Evolutionary conservation across 495 filamentous ascomycete species (phyloP).

Genomic region (Podospora conica): DNA sequence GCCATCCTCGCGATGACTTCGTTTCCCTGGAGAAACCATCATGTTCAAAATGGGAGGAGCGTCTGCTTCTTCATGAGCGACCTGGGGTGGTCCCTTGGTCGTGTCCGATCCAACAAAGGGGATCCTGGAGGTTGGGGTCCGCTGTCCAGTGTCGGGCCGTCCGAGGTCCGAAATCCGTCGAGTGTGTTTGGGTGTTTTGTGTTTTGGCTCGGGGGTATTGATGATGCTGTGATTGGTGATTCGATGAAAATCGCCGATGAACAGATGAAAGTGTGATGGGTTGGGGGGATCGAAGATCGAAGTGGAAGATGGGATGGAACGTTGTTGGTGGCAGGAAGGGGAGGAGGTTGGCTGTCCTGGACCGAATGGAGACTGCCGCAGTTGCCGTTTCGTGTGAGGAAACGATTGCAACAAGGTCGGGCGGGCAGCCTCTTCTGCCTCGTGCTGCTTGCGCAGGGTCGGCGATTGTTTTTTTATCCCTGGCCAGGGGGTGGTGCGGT

Average conservation of each 20-base stretch:
- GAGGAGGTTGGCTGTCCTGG: conserved; percentile 9
- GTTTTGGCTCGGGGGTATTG: neutral
- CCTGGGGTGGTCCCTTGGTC: neutral
- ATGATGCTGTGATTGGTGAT: neutral
- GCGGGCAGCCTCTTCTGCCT: neutral
- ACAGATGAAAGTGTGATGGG: conserved; percentile 1
- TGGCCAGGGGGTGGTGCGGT: neutral
- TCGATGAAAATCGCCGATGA: neutral
- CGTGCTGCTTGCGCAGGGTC: conserved; percentile 2
- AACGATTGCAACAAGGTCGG: neutral
- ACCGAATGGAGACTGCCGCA: conserved; percentile 1
- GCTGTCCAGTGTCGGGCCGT: neutral
- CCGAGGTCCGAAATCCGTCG: neutral
- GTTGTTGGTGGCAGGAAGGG: neutral
- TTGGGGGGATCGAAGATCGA: neutral
- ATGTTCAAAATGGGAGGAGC: neutral
- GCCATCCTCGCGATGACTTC: conserved; percentile 35
- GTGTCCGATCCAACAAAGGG: neutral
- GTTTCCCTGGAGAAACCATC: conserved; percentile 42
- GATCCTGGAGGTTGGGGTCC: neutral
- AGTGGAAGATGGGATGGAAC: neutral
- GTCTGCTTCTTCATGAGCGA: neutral
- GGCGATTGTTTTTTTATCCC: conserved; percentile 12
- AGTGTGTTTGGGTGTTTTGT: too few relatives aligned
- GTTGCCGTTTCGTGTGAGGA: conserved; percentile 8